Evolutionary conservation across 1,139 yeast species (phyloP).

Genomic region (Ogataea hybrid): DNA sequence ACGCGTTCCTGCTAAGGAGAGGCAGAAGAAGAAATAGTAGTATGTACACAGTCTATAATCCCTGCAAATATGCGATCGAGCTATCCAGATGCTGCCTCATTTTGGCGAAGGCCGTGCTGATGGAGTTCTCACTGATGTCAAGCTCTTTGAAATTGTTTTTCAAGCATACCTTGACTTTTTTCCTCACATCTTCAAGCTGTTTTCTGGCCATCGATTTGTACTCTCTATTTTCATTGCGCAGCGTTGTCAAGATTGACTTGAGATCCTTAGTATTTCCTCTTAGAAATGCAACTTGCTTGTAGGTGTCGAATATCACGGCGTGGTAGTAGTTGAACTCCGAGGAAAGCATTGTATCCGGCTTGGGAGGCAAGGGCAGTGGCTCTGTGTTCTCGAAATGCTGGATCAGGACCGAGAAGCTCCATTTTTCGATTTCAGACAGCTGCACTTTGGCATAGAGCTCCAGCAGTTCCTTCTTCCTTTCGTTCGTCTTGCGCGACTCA

Average conservation of each 20-base stretch:
- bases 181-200: constrained; percentile 8
- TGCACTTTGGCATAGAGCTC: constrained; percentile 5
- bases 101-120: constrained; percentile 16
- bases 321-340: constrained; percentile 25
- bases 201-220: constrained; percentile 13
- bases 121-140: constrained; percentile 14
- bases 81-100: constrained; percentile 18
- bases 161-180: constrained; percentile 20
- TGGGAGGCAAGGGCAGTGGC: constrained; percentile 9
- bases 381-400: constrained; percentile 10
- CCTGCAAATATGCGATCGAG: constrained; percentile 14
- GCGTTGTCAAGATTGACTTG: constrained; percentile 3
- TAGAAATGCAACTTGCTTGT: constrained; percentile 19
- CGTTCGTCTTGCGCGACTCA: constrained; percentile 18
- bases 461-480: constrained; percentile 15
- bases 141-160: constrained; percentile 17
- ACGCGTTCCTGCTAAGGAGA: constrained; percentile 63
- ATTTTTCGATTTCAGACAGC: constrained; percentile 25
- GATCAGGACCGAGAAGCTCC: constrained; percentile 19
- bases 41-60: constrained; percentile 8
- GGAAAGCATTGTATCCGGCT: constrained; percentile 15
- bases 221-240: constrained; percentile 17
- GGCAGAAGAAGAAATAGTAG: constrained; percentile 34
- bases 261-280: background rate
- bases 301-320: constrained; percentile 23